Conservation (phyloP, 1,139 yeast genomes). For the Yamadazyma siamensis region DNA sequence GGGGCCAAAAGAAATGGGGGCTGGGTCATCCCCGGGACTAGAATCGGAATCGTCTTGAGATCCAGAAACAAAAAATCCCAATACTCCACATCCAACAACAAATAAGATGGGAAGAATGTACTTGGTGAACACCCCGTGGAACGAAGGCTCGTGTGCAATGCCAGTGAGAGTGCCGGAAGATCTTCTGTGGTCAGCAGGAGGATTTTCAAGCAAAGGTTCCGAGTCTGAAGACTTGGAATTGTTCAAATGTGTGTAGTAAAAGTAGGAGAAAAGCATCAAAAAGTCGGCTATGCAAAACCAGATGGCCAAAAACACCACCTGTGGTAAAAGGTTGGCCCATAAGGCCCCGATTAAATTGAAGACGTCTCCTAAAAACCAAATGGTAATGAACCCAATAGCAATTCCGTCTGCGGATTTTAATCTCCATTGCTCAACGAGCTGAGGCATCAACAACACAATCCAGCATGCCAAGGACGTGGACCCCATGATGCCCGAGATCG, state of each 20-base stretch:
- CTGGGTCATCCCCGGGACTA: constrained; percentile 8
- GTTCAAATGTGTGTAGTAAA: constrained; percentile 51
- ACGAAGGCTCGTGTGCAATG: constrained; percentile 40
- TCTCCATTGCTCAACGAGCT: constrained; percentile 79
- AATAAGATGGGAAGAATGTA: constrained; percentile 59
- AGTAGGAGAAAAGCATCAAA: constrained; percentile 58
- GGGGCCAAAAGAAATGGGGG: constrained; percentile 48
- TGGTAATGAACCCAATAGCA: constrained; percentile 62
- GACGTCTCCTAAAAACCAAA: constrained; percentile 75
- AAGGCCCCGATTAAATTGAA: constrained; percentile 65
- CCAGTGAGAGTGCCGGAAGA: constrained; percentile 44
- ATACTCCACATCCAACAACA: constrained; percentile 64
- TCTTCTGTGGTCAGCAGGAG: constrained; percentile 29
- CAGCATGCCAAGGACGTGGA: constrained; percentile 72
- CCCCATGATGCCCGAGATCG: constrained; percentile 63
- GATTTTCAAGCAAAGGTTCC: constrained; percentile 10
- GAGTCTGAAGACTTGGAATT: constrained; percentile 20
- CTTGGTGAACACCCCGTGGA: constrained; percentile 45
- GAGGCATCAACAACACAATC: constrained; percentile 79
- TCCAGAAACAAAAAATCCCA: constrained; percentile 57
- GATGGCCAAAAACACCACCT: constrained; percentile 63
- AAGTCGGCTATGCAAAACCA: constrained; percentile 76
- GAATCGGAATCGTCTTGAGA: constrained; percentile 13
- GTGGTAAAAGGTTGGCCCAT: constrained; percentile 70
- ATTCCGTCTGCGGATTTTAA: constrained; percentile 77